These are phyloP conservation scores for Mrakia frigida DNA, from an alignment of 768 basidiomycete genomes.

Conservation along the genomic window DNA sequence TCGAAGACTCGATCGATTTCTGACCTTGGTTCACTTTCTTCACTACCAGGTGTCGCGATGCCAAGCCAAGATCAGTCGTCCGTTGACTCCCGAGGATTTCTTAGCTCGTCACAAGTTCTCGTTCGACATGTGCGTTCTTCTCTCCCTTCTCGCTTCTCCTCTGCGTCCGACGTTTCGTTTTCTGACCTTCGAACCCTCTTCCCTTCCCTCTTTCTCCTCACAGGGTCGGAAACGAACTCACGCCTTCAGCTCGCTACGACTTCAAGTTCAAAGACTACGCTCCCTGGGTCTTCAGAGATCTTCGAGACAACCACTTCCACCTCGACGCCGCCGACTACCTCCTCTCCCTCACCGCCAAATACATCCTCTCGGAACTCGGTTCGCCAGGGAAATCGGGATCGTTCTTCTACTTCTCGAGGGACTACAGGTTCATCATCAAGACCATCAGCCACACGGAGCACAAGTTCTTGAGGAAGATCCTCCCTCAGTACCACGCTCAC, in stretches of 20 bases:
- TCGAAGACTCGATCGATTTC: neutral
- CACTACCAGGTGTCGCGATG: slow-evolving; percentile 74
- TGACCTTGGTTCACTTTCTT: slow-evolving; percentile 14
- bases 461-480: slow-evolving; percentile 80
- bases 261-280: slow-evolving; percentile 99
- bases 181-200: neutral
- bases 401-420: slow-evolving; percentile 98
- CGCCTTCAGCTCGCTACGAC: slow-evolving; percentile 89
- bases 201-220: slow-evolving; percentile 9
- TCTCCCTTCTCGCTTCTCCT: too few relatives aligned
- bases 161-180: slow-evolving; percentile 42
- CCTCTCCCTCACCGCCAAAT: slow-evolving; percentile 90
- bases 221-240: slow-evolving; percentile 94
- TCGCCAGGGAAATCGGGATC: slow-evolving; percentile 97
- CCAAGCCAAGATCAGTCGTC: slow-evolving; percentile 87
- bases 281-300: slow-evolving; percentile 92
- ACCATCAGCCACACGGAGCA: slow-evolving; percentile 93
- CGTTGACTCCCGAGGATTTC: slow-evolving; percentile 80
- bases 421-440: slow-evolving; percentile 99
- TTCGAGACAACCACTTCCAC: slow-evolving; percentile 89
- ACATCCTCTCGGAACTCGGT: slow-evolving; percentile 95
- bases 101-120: slow-evolving; percentile 85
- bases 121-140: slow-evolving; percentile 71
- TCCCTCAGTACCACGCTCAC: slow-evolving; percentile 77
- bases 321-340: slow-evolving; percentile 97